Evolutionary conservation across 129 eudicot genomes (phyloP).

Genomic region (Tagetes patula): DNA sequence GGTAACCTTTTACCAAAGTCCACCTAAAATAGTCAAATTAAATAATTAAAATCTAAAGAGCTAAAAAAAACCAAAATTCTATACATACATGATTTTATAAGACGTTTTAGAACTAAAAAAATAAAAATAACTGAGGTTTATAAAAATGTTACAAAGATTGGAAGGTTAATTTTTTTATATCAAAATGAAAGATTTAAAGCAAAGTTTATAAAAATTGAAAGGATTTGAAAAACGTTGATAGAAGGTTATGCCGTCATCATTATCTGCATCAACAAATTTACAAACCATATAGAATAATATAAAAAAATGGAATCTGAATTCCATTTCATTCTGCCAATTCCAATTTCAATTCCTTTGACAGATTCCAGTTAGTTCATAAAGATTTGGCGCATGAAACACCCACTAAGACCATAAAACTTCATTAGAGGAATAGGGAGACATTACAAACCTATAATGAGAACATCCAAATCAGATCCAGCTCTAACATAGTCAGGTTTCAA

Average conservation of each 20-base stretch:
- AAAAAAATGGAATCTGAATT: not conserved
- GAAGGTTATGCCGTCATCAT: not conserved
- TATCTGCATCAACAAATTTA: not conserved
- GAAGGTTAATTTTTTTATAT: not conserved
- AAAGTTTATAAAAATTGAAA: not conserved
- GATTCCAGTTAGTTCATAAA: constrained; percentile 1
- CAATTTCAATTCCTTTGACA: not conserved
- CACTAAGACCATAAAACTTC: constrained; percentile 14
- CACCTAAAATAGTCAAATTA: not conserved
- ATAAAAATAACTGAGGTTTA: not conserved
- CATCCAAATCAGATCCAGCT: constrained; percentile 97
- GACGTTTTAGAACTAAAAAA: not conserved
- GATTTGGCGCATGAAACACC: not conserved
- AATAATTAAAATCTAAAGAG: not conserved
- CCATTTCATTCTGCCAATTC: not conserved
- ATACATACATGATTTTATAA: not conserved
- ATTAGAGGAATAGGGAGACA: constrained; percentile 6
- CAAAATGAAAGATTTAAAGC: not conserved
- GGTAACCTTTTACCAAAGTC: not conserved
- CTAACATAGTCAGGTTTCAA: constrained; percentile 87
- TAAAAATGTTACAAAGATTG: not conserved
- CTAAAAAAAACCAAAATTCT: not conserved
- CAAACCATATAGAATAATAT: not conserved
- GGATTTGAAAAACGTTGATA: not conserved
- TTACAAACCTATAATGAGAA: constrained; percentile 72